Base-by-base conservation (phyloP, 108 stramenopile genomes). In the Bacterosira constricta region DNA sequence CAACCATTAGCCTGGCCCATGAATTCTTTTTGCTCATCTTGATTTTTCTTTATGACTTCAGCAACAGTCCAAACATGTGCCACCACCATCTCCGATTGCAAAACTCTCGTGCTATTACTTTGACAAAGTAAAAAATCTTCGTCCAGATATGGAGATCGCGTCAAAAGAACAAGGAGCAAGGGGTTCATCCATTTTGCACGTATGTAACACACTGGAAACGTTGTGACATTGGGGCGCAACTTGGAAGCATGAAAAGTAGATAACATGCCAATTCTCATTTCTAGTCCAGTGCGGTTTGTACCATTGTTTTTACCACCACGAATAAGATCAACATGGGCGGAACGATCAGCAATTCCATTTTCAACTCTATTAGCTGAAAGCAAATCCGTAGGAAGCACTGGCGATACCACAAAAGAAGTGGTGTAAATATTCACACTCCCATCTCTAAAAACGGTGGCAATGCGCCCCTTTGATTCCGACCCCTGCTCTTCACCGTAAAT, bases 401-500 rank as follows among this genome's bases (percentile, higher is more conserved):
- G 46, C 17, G 64, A 34, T 20, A 20, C 25, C 1, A 30, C 31
- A 61, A 79, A 79, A 21, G 21, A 39, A 27, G 70, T 67, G 13
- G 42, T 41, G 42, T 53, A 79, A 18, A 79, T 58, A 29, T 39
- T 36, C 25, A 66, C 65, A 66, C 65, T 66, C 35, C 77, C 77
- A 66, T 79, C 60, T 35, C 63, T 35, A 39, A 47, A 50, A 23
- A 78, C 62, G 11, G 61, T 20, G 38, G 69, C 29, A 38, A 78
- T 52, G 35, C 77, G 62, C 11, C 77, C 77, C 15, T 58, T 59
- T 32, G 77, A 66, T 51, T 42, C 21, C 29, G 77, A 78, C 10
- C 77, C 77, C 21, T 58, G 73, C 25, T 79, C 78, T 46, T 80
- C 69, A 27, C 79, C 69, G 23, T 80, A 76, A 63, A 59, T 58